Evolutionary conservation across 2,329 filamentous ascomycete species (phyloP), one percentile per base, ranked within the genome.

Genomic region (Sporothrix sp.): DNA sequence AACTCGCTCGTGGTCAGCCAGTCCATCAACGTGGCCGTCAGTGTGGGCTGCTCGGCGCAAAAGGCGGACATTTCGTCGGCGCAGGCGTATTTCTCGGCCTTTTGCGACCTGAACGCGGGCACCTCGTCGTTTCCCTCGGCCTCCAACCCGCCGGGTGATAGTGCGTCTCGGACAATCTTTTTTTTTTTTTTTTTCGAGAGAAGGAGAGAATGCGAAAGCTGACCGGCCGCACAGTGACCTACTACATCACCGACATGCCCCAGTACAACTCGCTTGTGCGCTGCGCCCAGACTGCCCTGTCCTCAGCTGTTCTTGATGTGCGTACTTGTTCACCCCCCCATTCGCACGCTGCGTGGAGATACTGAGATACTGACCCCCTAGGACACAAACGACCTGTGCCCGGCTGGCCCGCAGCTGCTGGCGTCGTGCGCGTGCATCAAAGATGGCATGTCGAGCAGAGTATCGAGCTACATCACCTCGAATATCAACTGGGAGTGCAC

Each of bases 361-460:
- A 14, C 14, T 8, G 8, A 30, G 16, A 4, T n/a, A 2, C 54
- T 54, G 16, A 48, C 37, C 21, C 4, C 10, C 32, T 32, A 70
- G 66, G 65, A 69, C 63, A 66, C 65, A 0, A 58, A 59, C 11
- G 60, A 63, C n/a, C 47, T 69, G 25, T 78, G 75, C 39, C 71
- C 70, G 1, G 56, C 58, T 1, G 74, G 72, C 0, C 71, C 73
- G 1, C 64, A 73, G 54, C 71, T 70, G 9, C 62, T 78, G 2
- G 75, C 74, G 0, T 77, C 73, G 0, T 78, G 75, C 52, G 68
- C 66, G 4, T 79, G 75, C 51, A 54, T 78, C 49, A 76, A 77
- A 54, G 66, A 67, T 3, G 68, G 69, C 20, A 71, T 77, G 64
- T 66, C 66, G 1, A 62, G 61, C n/a, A 57, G 59, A 1, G 61